Evolutionary conservation across 2,329 filamentous ascomycete species (phyloP), one percentile per base, ranked within the genome.

Genomic region (Taxawa tesnikishii): DNA sequence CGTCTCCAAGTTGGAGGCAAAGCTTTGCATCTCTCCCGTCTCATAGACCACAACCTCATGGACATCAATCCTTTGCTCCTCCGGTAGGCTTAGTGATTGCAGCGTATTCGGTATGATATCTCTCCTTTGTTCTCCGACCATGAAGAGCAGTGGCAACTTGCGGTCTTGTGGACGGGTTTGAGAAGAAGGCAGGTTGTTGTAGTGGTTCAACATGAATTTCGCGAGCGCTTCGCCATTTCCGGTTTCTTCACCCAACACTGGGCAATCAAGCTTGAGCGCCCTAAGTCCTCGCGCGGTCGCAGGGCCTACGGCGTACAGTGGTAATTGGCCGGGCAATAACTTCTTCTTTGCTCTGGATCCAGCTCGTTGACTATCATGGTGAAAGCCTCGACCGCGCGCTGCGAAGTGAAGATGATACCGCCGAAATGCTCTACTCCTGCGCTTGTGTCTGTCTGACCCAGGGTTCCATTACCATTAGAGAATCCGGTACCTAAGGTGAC

Each of bases 91-190:
- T 0, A 61, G 49, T 24, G 71, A 68, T 64, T 76, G 81, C 23
- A 96, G 61, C 2, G 73, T 83, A 45, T 72, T 82, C 2, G 90
- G 87, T 41, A 98, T 94, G 42, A 94, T 75, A 52, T 96, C 90
- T 27, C 90, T 66, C 33, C 85, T 72, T 51, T 87, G 82, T 51
- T 94, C 88, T 13, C 90, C 90, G 0, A 93, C 85, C 10, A 92
- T 69, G 53, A 96, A 98, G 1, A 96, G 60, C 4, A 96, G 54
- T 0, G 79, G 70, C 1, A 68, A 75, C 45, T 74, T 73, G 10
- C 34, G 29, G 6, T 46, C 47, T n/a, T 51, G 41, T 4, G 51
- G 32, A 36, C 43, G 43, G 17, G 46, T 48, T 12, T 44, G 44
- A 24, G 43, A 44, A 16, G 15, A 36, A 17, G 48, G 47, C 8